phyloP scores from a whole-genome alignment of 257 asterid genomes.

The Solanum bukasovii region DNA sequence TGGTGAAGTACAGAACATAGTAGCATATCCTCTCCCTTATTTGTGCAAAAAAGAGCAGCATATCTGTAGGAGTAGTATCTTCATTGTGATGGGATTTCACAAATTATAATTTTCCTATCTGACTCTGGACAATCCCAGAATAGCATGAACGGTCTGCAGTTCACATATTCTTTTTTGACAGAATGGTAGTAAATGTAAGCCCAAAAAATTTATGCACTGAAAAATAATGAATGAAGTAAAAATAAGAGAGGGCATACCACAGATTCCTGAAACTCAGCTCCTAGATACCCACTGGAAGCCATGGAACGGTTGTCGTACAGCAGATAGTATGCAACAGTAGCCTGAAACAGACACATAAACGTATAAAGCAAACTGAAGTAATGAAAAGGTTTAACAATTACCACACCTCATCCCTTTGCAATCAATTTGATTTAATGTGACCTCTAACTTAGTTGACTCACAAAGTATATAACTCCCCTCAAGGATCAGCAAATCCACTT shows the following conservation, averaged over 20 bases:
- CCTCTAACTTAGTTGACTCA: not conserved
- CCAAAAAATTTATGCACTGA: not conserved
- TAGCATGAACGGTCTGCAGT: not conserved
- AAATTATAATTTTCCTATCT: not conserved
- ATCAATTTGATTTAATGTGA: not conserved
- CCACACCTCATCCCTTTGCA: not conserved
- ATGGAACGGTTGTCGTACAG: constrained; percentile 66
- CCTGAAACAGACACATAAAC: constrained; percentile 30
- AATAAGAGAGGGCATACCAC: constrained; percentile 33
- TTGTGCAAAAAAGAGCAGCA: not conserved
- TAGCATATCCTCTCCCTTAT: not conserved
- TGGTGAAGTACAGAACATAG: not conserved
- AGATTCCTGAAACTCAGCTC: constrained; percentile 72
- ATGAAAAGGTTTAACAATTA: not conserved
- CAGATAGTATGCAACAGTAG: constrained; percentile 88
- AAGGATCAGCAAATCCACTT: not conserved
- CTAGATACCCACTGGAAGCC: constrained; percentile 62
- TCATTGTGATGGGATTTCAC: not conserved
- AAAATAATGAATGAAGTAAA: not conserved
- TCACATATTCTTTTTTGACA: not conserved
- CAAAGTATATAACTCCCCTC: not conserved
- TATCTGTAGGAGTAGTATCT: not conserved
- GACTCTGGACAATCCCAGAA: not conserved
- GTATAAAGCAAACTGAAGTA: constrained; percentile 6
- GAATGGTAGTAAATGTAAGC: not conserved